These are phyloP conservation scores for Musa schizocarpa DNA, from an alignment of 176 grass and related monocot species.

Conservation along the genomic window DNA sequence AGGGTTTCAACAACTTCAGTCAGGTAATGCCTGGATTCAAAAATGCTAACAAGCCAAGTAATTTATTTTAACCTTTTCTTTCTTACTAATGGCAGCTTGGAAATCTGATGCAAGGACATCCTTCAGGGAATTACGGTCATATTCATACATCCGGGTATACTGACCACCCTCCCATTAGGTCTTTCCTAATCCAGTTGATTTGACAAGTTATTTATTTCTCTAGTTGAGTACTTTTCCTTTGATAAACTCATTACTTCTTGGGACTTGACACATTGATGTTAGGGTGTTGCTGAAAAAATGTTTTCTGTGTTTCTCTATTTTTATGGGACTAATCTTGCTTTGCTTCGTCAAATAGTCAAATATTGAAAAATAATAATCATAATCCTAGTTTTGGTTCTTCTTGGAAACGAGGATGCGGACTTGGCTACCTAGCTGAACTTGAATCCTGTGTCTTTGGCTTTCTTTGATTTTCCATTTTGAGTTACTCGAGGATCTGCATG, in stretches of 20 bases:
- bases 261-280: neutral
- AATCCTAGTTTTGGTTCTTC: no score
- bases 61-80: constrained; percentile 1
- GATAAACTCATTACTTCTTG: no score
- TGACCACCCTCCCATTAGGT: neutral
- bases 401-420: no score
- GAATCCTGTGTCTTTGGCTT: no score
- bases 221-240: neutral
- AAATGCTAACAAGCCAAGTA: neutral
- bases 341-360: neutral
- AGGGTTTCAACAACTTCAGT: constrained; percentile 31
- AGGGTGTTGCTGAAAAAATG: neutral
- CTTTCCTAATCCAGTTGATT: neutral
- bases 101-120: constrained; percentile 30
- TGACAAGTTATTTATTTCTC: neutral
- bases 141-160: constrained; percentile 62
- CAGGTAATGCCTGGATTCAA: constrained; percentile 19
- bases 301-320: neutral
- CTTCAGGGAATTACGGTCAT: constrained; percentile 37
- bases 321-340: neutral
- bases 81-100: constrained; percentile 37
- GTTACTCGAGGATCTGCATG: no score
- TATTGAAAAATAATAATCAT: no score
- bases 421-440: no score
- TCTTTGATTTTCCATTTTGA: no score